Evolutionary conservation across 768 basidiomycete genomes (phyloP).

Genomic region (Omphalotus guepiniiformis): DNA sequence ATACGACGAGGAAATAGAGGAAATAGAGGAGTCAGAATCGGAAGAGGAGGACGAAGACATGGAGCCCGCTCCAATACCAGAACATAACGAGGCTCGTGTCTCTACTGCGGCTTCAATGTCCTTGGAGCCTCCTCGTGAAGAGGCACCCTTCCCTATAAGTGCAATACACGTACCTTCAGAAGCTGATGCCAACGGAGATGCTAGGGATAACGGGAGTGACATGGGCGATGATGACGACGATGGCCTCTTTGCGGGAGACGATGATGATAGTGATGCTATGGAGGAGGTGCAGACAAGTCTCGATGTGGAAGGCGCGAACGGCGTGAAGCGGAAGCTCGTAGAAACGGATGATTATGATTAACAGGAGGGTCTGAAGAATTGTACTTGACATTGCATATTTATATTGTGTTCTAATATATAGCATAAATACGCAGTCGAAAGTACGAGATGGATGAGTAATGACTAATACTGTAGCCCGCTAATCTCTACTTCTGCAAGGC

Average conservation of each 20-base stretch:
- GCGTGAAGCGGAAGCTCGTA: constrained; percentile 73
- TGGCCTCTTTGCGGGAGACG: constrained; percentile 71
- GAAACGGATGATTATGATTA: constrained; percentile 88
- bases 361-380: constrained; percentile 15
- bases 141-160: constrained; percentile 55
- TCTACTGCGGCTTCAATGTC: constrained; percentile 19
- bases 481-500: constrained; percentile 27
- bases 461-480: background rate
- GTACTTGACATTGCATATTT: constrained; percentile 25
- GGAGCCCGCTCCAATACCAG: constrained; percentile 57
- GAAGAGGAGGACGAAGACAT: constrained; percentile 67
- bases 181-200: constrained; percentile 45
- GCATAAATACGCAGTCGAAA: no score
- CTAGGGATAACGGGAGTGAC: constrained; percentile 64
- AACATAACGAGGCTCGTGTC: no score
- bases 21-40: constrained; percentile 71
- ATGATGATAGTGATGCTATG: constrained; percentile 80
- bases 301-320: constrained; percentile 45
- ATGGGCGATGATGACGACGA: constrained; percentile 72
- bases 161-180: constrained; percentile 66
- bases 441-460: no score
- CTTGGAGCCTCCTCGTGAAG: constrained; percentile 22
- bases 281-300: constrained; percentile 63
- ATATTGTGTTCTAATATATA: no score
- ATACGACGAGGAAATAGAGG: constrained; percentile 80